Percentiles rank a stretch among this genome's conserved stretches.
phyloP scores from a whole-genome alignment of 1,139 yeast genomes.

The Sugiyamaella grinbergsii region DNA sequence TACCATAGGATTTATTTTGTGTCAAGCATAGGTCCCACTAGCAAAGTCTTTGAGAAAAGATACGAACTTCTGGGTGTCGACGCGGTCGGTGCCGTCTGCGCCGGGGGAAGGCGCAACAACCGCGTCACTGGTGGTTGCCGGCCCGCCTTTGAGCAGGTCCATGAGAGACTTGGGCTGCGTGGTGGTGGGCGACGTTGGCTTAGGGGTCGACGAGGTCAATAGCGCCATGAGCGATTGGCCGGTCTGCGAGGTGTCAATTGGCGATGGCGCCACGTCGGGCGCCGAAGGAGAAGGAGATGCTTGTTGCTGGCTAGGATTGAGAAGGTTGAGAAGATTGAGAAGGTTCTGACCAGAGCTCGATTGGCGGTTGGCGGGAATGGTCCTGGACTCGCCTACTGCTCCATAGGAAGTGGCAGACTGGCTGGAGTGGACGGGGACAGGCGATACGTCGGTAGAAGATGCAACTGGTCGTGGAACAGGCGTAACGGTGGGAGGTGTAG shows the following conservation, averaged over 20 bases:
- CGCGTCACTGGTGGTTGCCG: neutral
- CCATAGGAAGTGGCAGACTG: conserved; percentile 15
- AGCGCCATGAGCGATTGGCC: conserved; percentile 4
- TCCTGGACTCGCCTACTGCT: conserved; percentile 19
- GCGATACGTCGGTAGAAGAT: neutral
- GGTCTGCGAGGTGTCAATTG: neutral
- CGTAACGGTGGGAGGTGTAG: conserved; percentile 2
- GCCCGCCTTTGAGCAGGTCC: conserved; percentile 6
- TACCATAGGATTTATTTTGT: neutral
- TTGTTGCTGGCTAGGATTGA: neutral
- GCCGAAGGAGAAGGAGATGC: neutral
- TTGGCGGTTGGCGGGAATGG: conserved; percentile 3
- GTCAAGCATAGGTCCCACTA: conserved; percentile 12
- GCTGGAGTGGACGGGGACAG: too few species aligned
- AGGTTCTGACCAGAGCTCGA: conserved; percentile 18
- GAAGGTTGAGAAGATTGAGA: conserved; percentile 11
- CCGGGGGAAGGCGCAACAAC: neutral
- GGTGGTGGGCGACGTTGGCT: neutral
- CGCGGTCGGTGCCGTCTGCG: neutral
- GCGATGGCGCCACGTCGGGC: neutral
- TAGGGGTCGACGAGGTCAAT: too few species aligned
- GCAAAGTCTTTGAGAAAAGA: conserved; percentile 17
- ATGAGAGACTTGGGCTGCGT: conserved; percentile 1
- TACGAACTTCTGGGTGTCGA: conserved; percentile 7
- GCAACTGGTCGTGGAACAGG: neutral